These are phyloP conservation scores for Pisolithus marmoratus DNA, from an alignment of 768 basidiomycete species.

Conservation along the genomic window DNA sequence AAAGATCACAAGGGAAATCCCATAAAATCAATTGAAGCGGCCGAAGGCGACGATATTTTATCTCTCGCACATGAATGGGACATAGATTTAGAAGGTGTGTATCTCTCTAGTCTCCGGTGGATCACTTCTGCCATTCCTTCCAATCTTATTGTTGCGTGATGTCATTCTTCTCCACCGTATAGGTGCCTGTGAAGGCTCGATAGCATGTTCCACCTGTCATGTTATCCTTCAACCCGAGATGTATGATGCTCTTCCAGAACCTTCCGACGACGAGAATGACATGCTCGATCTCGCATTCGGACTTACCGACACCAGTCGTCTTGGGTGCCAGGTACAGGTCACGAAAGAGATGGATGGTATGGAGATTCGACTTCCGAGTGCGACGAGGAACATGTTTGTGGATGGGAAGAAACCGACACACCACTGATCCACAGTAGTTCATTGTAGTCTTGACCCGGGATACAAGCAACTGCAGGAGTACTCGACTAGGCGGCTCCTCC, in stretches of 20 bases:
- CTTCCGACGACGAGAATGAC: constrained; percentile 96
- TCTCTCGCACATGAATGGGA: constrained; percentile 93
- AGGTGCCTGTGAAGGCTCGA: constrained; percentile 96
- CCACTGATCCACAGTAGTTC: constrained; percentile 23
- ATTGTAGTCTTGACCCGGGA: background rate
- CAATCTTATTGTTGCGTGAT: background rate
- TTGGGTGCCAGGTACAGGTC: constrained; percentile 75
- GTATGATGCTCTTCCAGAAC: constrained; percentile 86
- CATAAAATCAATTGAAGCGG: constrained; percentile 87
- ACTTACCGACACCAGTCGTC: constrained; percentile 84
- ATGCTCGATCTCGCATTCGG: constrained; percentile 99
- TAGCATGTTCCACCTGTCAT: constrained; percentile 98
- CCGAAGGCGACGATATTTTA: constrained; percentile 90
- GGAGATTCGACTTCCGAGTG: constrained; percentile 77
- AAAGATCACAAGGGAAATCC: constrained; percentile 78
- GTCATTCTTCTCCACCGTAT: background rate
- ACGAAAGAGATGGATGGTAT: constrained; percentile 83
- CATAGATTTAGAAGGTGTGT: constrained; percentile 87
- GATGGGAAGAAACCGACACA: constrained; percentile 64
- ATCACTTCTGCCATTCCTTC: too few species aligned
- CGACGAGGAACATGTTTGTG: constrained; percentile 96
- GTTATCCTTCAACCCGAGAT: constrained; percentile 70
- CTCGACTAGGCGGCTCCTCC: too few species aligned
- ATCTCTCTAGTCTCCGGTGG: background rate
- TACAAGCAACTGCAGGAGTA: background rate